Percentiles rank a stretch among this genome's conserved stretches.
Evolutionary conservation across 441 rosid species (phyloP).

Genomic region (Erodium texanum): DNA sequence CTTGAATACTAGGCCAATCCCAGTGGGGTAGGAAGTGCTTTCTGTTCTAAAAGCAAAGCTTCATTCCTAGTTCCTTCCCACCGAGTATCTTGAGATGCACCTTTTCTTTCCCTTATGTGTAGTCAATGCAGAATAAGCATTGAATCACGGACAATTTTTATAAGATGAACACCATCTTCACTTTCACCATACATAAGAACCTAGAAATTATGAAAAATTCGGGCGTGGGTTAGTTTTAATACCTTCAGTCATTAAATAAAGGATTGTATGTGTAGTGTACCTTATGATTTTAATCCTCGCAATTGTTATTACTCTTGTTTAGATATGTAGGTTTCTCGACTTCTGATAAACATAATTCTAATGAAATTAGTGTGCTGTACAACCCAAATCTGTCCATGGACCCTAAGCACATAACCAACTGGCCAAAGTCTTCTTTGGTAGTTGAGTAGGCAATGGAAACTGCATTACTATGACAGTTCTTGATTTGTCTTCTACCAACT

Average conservation of each 20-base stretch:
- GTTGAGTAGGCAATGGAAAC: neutral
- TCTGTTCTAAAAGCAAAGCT: too few relatives aligned
- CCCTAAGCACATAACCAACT: neutral
- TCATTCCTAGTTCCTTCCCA: too few relatives aligned
- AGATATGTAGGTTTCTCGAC: too few relatives aligned
- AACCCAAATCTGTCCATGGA: neutral
- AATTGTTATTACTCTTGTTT: too few relatives aligned
- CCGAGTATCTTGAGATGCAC: neutral
- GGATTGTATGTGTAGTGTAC: too few relatives aligned
- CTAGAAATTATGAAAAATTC: neutral
- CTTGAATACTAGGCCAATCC: too few relatives aligned
- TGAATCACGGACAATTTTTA: neutral
- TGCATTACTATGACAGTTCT: neutral
- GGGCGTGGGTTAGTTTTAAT: neutral
- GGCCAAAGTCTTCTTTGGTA: neutral
- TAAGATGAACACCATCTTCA: neutral
- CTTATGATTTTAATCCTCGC: too few relatives aligned
- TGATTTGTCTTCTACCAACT: neutral
- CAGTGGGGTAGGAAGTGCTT: too few relatives aligned
- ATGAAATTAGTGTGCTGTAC: too few relatives aligned
- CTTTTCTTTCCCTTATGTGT: neutral
- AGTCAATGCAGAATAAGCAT: neutral
- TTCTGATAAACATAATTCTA: too few relatives aligned
- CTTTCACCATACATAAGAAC: neutral
- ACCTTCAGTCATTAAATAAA: neutral